Evolutionary conservation across 495 filamentous ascomycete species (phyloP).

Genomic region (Aspergillus bertholletiae): DNA sequence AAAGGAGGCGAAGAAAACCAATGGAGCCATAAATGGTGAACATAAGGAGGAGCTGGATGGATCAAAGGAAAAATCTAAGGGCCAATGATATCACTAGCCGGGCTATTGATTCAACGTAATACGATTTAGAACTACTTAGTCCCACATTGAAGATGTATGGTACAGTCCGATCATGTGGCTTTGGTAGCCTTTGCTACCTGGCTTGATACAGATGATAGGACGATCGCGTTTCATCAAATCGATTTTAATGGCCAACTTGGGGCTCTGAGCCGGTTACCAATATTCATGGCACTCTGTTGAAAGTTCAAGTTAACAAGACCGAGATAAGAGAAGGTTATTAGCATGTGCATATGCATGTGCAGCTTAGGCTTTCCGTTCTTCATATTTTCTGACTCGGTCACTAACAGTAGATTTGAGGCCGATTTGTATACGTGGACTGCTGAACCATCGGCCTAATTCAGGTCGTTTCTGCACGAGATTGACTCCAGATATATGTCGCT

Average conservation of each 20-base stretch:
- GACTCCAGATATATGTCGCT: too few relatives aligned
- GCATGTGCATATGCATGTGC: too few relatives aligned
- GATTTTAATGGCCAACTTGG: neutral
- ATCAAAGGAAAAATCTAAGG: slow-evolving; percentile 55
- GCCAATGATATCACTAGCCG: slow-evolving; percentile 29
- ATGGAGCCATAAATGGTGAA: slow-evolving; percentile 57
- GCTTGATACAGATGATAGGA: neutral
- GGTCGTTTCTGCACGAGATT: too few relatives aligned
- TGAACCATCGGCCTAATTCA: too few relatives aligned
- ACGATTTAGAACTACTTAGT: slow-evolving; percentile 27
- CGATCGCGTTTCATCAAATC: neutral
- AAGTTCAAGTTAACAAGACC: too few relatives aligned
- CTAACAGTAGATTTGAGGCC: too few relatives aligned
- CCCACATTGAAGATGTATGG: slow-evolving; percentile 26
- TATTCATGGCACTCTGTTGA: neutral
- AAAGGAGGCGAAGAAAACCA: slow-evolving; percentile 62
- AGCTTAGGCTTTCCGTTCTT: too few relatives aligned
- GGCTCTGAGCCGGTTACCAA: neutral
- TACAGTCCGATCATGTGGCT: slow-evolving; percentile 8
- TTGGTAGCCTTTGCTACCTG: neutral
- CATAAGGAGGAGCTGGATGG: slow-evolving; percentile 63
- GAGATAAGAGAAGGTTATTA: too few relatives aligned
- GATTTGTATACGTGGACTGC: too few relatives aligned
- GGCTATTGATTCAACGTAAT: slow-evolving; percentile 22
- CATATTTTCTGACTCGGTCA: too few relatives aligned